phyloP scores from a whole-genome alignment of 495 filamentous ascomycete species.

The Talaromyces wortmannii region DNA sequence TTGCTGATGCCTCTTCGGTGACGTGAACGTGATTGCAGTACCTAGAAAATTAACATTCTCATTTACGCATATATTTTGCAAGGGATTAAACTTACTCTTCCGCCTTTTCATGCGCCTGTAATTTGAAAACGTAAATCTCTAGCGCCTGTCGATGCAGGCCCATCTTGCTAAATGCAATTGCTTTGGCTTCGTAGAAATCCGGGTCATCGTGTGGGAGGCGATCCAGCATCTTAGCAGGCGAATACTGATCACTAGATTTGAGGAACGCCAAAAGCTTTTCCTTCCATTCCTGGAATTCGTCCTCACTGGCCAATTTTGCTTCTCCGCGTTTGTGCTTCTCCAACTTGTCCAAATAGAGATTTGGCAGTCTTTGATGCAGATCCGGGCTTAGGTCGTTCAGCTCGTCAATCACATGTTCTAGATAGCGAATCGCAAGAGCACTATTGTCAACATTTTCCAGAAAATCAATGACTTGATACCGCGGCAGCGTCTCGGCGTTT shows the following conservation, averaged over 20 bases:
- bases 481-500: constrained; percentile 84
- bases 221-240: constrained; percentile 64
- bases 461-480: constrained; percentile 67
- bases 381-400: constrained; percentile 77
- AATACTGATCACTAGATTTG: constrained; percentile 70
- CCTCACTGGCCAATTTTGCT: constrained; percentile 31
- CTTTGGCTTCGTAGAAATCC: constrained; percentile 81
- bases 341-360: constrained; percentile 65
- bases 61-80: too few species aligned
- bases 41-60: constrained; percentile 31
- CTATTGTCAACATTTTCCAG: constrained; percentile 56
- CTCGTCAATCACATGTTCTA: constrained; percentile 88
- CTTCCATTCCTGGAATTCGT: constrained; percentile 43
- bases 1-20: constrained; percentile 33
- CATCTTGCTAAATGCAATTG: constrained; percentile 92
- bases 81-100: constrained; percentile 61
- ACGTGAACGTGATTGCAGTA: constrained; percentile 86
- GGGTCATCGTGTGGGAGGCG: constrained; percentile 77
- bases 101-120: constrained; percentile 79
- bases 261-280: constrained; percentile 68
- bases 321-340: constrained; percentile 29
- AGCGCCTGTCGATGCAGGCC: constrained; percentile 89
- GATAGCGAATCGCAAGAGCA: constrained; percentile 68
- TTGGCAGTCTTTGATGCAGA: constrained; percentile 77
- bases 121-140: constrained; percentile 93